Evolutionary conservation across 148 eudicot species (phyloP), one percentile per base, ranked within the genome.

Genomic region (Heliamphora exappendiculata): DNA sequence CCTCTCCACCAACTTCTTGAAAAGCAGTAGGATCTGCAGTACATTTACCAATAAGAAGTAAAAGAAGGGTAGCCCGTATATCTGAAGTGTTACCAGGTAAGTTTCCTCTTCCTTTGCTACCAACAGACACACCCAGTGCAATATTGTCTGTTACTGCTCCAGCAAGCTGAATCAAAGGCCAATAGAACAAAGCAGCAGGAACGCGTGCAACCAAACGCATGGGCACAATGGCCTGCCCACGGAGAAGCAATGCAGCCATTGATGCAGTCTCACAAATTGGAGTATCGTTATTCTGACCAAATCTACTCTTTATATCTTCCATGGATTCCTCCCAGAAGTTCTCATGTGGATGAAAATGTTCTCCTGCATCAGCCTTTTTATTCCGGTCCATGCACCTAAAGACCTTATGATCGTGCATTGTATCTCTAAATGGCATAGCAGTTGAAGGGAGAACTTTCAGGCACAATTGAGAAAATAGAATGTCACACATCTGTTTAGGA

Each of bases 91-190:
- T 93, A 81, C 99, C 99, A 29, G 99, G 98, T 58, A 95, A 73
- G 83, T 95, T 92, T 78, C 97, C 97, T 81, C 98, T 91, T 67
- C 98, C 99, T 83, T 91, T 88, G 85, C 99, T 95, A 62, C 99
- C 99, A 82, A 95, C 99, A 81, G 99, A 95, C 78, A 95, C 99
- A 58, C 99, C 99, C 65, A 95, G 72, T 42, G 98, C 99, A 82
- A 95, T 91, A 79, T 93, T 93, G 81, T 95, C 99, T 14, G 99
- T 91, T 33, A 98, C 99, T 41, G 94, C 99, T 78, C 89, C 89
- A 78, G 98, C 99, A 82, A 95, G 97, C 72, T 95, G 99, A 87
- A 95, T 93, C 79, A 95, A 80, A 49, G 99, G 99, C 99, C 99
- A 95, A 76, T 91, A 91, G 66, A 95, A 91, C 75, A 95, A 80